phyloP scores from a whole-genome alignment of 768 basidiomycete genomes.

The Agrocybe praecox region DNA sequence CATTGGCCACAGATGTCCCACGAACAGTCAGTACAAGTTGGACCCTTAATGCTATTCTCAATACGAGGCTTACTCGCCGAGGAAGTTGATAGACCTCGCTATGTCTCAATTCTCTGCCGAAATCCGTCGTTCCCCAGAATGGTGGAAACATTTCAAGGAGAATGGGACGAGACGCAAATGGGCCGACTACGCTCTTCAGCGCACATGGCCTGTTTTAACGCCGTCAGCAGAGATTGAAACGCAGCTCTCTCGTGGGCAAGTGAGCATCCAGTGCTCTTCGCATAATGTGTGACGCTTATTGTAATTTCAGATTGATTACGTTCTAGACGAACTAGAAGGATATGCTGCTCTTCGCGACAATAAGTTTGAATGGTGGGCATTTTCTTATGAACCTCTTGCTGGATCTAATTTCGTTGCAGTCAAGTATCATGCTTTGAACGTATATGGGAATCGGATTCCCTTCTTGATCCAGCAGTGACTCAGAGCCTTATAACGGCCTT shows the following conservation, averaged over 20 bases:
- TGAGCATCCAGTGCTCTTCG: slow-evolving; percentile 14
- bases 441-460: slow-evolving; percentile 46
- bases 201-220: slow-evolving; percentile 34
- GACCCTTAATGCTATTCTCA: neutral
- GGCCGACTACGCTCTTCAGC: slow-evolving; percentile 27
- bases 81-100: slow-evolving; percentile 48
- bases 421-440: slow-evolving; percentile 60
- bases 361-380: slow-evolving; percentile 35
- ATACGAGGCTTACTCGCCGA: neutral
- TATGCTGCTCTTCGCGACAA: slow-evolving; percentile 45
- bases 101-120: slow-evolving; percentile 51
- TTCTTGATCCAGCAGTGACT: slow-evolving; percentile 19
- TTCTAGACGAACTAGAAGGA: slow-evolving; percentile 49
- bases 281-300: neutral
- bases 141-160: slow-evolving; percentile 39
- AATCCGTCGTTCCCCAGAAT: slow-evolving; percentile 38
- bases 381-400: neutral
- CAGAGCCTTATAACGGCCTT: slow-evolving; percentile 24
- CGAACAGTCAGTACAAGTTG: slow-evolving; percentile 44
- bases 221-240: slow-evolving; percentile 34
- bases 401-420: slow-evolving; percentile 25
- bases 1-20: slow-evolving; percentile 38
- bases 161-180: slow-evolving; percentile 30
- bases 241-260: slow-evolving; percentile 41
- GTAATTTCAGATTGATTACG: slow-evolving; percentile 42